Conservation (phyloP, 2,329 filamentous ascomycete species). For the Diaporthe citriasiana region DNA sequence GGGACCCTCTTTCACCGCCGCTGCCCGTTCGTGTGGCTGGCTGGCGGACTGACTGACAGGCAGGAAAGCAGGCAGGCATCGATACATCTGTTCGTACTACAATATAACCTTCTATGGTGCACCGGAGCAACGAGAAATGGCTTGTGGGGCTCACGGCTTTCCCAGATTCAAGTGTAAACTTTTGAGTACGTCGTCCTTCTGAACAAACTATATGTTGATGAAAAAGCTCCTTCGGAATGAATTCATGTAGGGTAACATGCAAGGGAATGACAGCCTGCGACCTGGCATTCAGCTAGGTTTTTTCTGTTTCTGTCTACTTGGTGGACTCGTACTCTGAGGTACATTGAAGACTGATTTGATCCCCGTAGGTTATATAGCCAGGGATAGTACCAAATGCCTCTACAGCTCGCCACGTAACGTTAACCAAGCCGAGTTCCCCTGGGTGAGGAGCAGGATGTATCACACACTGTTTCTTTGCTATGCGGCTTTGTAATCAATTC, state of each 20-base stretch:
- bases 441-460: background rate
- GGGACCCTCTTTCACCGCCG: conserved; percentile 1
- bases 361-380: background rate
- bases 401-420: background rate
- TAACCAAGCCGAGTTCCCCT: background rate
- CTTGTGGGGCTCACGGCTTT: background rate
- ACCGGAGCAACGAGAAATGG: too few species aligned
- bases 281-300: background rate
- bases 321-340: background rate
- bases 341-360: background rate
- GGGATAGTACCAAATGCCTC: background rate
- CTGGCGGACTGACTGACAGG: background rate
- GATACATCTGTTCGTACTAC: background rate
- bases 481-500: background rate
- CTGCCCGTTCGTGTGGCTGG: background rate
- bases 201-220: background rate
- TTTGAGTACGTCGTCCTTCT: background rate
- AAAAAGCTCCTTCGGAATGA: too few species aligned
- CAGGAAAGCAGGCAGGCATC: background rate
- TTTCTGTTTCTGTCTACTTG: background rate
- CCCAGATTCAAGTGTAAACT: background rate
- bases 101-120: background rate
- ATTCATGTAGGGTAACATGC: too few species aligned
- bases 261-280: background rate
- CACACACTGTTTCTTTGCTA: too few species aligned